Evolutionary conservation across 371 early-diverging fungal genomes (phyloP).

Genomic region (Entomophthora muscae): DNA sequence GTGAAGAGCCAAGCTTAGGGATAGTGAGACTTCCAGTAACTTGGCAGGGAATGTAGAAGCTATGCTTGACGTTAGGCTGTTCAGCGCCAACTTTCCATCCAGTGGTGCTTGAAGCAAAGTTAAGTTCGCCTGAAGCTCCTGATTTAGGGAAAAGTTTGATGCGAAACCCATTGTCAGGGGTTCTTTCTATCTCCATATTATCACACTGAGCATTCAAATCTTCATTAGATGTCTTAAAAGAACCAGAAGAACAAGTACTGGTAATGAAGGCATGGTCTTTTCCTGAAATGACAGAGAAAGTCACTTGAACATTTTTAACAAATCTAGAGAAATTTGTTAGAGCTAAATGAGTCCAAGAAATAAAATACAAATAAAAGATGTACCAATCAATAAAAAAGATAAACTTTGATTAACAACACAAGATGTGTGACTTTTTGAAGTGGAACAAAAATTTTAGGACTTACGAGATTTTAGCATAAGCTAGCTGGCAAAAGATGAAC

Average conservation of each 20-base stretch:
- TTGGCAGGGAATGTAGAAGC: neutral
- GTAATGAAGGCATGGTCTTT: constrained; percentile 49
- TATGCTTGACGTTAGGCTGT: neutral
- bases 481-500: constrained; percentile 63
- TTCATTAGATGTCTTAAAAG: constrained; percentile 27
- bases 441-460: constrained; percentile 4
- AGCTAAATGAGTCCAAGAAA: too few relatives aligned
- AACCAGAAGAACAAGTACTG: constrained; percentile 33
- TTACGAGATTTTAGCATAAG: constrained; percentile 71
- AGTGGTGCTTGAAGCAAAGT: neutral
- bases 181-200: neutral
- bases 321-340: constrained; percentile 6
- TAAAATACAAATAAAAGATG: too few relatives aligned
- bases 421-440: too few relatives aligned
- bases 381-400: too few relatives aligned
- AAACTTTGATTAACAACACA: too few relatives aligned
- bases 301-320: constrained; percentile 55
- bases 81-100: neutral
- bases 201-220: constrained; percentile 13
- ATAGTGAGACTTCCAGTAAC: neutral
- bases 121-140: neutral
- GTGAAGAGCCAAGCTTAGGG: neutral
- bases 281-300: constrained; percentile 51
- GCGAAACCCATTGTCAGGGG: neutral
- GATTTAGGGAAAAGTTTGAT: constrained; percentile 3